A percentile compares a stretch with the other conserved stretches of the same genome.
phyloP scores from a whole-genome alignment of 768 basidiomycete species.

The Roridomyces roridus region DNA sequence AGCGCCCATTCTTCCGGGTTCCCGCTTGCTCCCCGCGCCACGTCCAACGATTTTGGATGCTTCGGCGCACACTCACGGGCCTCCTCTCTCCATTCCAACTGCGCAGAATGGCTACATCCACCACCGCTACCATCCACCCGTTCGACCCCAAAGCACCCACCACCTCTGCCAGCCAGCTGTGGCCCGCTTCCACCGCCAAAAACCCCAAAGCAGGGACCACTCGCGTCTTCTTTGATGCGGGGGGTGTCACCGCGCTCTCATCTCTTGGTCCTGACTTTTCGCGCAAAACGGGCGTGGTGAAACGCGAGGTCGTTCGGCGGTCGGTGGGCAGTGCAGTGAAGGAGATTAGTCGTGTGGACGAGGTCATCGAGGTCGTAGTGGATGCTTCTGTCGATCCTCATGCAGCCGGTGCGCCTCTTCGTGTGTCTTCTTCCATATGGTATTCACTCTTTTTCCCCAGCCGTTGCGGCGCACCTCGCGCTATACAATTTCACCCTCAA shows the following conservation, averaged over 20 bases:
- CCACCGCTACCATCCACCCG: constrained; percentile 65
- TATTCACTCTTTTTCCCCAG: constrained; percentile 38
- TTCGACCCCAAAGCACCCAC: constrained; percentile 53
- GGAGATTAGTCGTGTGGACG: constrained; percentile 65
- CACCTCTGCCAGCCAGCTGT: constrained; percentile 45
- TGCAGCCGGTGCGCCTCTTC: constrained; percentile 70
- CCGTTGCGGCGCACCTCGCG: constrained; percentile 80
- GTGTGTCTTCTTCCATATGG: constrained; percentile 2
- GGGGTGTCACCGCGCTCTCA: constrained; percentile 57
- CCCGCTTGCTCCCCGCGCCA: too few relatives aligned
- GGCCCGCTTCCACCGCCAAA: constrained; percentile 57
- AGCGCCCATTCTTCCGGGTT: too few relatives aligned
- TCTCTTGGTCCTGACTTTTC: constrained; percentile 64
- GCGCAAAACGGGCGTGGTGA: constrained; percentile 48
- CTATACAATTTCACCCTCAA: constrained; percentile 80
- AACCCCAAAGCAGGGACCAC: constrained; percentile 67
- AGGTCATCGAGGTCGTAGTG: constrained; percentile 64
- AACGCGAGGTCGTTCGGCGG: constrained; percentile 72
- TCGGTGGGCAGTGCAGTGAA: constrained; percentile 78
- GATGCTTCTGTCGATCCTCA: constrained; percentile 76
- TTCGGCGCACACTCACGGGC: background rate
- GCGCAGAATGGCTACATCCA: constrained; percentile 57
- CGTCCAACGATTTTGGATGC: too few relatives aligned
- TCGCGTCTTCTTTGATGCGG: constrained; percentile 63
- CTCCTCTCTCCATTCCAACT: background rate